Conservation (phyloP, 768 basidiomycete species). For the Lanmaoa pseudosensibilis region DNA sequence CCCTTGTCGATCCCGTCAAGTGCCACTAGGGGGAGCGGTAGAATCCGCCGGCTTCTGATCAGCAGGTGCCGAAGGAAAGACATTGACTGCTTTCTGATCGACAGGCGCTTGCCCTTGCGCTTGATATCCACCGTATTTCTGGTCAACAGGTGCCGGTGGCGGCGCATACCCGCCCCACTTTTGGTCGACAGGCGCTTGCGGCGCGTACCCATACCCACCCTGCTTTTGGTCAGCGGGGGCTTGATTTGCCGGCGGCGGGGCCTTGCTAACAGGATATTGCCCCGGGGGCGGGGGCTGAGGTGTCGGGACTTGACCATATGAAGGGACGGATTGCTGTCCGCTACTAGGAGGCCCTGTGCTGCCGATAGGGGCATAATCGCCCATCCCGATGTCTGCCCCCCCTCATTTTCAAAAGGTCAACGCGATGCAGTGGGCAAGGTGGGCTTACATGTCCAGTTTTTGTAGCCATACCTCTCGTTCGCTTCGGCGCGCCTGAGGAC, state of each 20-base stretch:
- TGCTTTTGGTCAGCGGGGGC: conserved; percentile 7
- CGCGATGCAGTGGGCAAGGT: no score
- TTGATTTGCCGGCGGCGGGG: background rate
- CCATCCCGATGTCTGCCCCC: conserved; percentile 21
- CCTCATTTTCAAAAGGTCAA: background rate
- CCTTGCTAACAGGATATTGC: background rate
- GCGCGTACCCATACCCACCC: background rate
- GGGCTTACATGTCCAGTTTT: conserved; percentile 27
- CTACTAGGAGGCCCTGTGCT: background rate
- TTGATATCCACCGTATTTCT: background rate
- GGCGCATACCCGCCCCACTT: background rate
- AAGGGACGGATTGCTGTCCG: background rate
- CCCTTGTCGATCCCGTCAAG: conserved; percentile 1
- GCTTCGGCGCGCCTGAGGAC: conserved; percentile 82
- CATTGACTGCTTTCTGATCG: conserved; percentile 6
- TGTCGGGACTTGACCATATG: background rate
- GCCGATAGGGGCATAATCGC: conserved; percentile 4
- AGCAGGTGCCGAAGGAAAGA: background rate
- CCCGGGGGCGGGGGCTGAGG: background rate
- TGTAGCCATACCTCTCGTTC: conserved; percentile 46
- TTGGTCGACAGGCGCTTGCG: background rate
- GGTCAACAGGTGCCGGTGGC: background rate
- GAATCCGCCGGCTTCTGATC: conserved; percentile 8
- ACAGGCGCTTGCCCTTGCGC: background rate
- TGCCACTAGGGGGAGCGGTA: background rate